Evolutionary conservation across 345 rosid species (phyloP).

Genomic region (Noccaea bulbosa): DNA sequence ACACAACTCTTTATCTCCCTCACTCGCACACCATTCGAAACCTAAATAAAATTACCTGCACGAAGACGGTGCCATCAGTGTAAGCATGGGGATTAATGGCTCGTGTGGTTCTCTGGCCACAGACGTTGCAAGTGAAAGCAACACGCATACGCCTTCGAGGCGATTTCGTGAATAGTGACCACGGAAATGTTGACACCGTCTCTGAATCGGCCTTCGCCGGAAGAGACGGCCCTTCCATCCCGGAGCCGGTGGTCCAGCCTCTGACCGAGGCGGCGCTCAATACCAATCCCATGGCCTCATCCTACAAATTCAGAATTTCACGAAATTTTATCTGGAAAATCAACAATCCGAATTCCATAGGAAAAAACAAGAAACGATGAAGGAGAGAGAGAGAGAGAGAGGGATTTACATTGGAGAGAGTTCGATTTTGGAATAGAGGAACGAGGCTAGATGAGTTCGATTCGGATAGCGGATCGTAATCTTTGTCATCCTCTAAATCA

Average conservation of each 20-base stretch:
- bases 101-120: constrained; percentile 89
- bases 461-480: constrained; percentile 60
- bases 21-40: too few relatives aligned
- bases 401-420: constrained; percentile 60
- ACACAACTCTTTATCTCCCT: too few relatives aligned
- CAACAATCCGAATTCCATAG: neutral
- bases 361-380: neutral
- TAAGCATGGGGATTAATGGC: constrained; percentile 94
- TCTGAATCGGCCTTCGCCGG: constrained; percentile 63
- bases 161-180: constrained; percentile 91
- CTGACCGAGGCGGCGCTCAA: constrained; percentile 77
- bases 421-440: constrained; percentile 58
- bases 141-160: constrained; percentile 95
- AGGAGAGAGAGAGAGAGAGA: constrained; percentile 7
- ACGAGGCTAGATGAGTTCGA: constrained; percentile 64
- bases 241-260: constrained; percentile 95
- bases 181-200: constrained; percentile 79
- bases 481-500: constrained; percentile 53
- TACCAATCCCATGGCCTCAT: constrained; percentile 89
- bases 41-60: constrained; percentile 54
- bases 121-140: constrained; percentile 88
- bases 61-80: constrained; percentile 92
- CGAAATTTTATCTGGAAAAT: neutral
- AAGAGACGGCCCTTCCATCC: constrained; percentile 88
- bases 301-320: constrained; percentile 45